Percentiles rank a stretch among this genome's conserved stretches.
These are phyloP conservation scores for Linnemannia hyalina DNA, from an alignment of 192 early-diverging fungal genomes.

Conservation along the genomic window DNA sequence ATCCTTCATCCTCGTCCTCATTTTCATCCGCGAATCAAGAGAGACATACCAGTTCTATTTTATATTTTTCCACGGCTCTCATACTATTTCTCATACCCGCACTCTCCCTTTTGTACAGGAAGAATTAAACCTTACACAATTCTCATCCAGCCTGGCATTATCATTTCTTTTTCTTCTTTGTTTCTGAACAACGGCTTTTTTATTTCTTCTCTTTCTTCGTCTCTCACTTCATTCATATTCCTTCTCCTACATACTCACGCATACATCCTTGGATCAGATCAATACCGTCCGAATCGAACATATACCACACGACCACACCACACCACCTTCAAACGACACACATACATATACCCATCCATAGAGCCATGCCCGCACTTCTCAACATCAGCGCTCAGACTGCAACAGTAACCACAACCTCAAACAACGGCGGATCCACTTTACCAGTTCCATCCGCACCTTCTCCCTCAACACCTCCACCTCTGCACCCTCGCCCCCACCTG, in stretches of 20 bases:
- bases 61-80: too few relatives aligned
- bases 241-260: not conserved
- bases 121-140: not conserved
- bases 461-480: not conserved
- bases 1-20: not conserved
- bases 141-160: not conserved
- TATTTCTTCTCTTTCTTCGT: not conserved
- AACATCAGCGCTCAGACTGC: not conserved
- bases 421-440: not conserved
- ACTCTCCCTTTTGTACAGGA: too few relatives aligned
- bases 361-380: not conserved
- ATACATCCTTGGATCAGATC: not conserved
- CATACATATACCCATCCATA: not conserved
- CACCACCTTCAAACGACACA: not conserved
- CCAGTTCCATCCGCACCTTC: not conserved
- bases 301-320: conserved; percentile 13
- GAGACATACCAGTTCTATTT: too few relatives aligned
- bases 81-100: too few relatives aligned
- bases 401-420: not conserved
- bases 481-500: not conserved
- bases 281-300: conserved; percentile 1
- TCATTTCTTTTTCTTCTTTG: not conserved
- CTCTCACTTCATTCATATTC: not conserved
- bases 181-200: not conserved
- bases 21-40: not conserved